Evolutionary conservation across 768 basidiomycete genomes (phyloP).

Genomic region (Rhizopogon sp.): DNA sequence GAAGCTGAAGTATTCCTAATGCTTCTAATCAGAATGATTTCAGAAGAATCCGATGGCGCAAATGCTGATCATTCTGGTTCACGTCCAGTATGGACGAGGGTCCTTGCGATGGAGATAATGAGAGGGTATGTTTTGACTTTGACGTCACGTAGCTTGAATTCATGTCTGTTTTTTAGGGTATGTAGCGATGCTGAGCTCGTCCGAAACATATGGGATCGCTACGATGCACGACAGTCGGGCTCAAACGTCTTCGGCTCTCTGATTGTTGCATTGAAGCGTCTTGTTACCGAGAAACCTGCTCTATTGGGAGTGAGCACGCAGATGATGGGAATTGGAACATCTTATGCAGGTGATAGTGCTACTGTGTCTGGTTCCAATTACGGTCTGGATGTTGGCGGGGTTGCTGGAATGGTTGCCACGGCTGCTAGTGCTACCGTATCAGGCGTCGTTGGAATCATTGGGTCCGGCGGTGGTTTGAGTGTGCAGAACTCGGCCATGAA

Average conservation of each 20-base stretch:
- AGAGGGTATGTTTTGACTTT: slow-evolving; percentile 51
- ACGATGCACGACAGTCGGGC: slow-evolving; percentile 56
- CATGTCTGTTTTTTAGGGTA: slow-evolving; percentile 35
- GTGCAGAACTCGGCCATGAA: slow-evolving; percentile 78
- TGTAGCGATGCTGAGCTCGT: slow-evolving; percentile 79
- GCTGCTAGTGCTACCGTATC: slow-evolving; percentile 81
- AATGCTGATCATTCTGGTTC: slow-evolving; percentile 20
- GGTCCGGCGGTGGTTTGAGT: slow-evolving; percentile 63
- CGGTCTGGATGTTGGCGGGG: slow-evolving; percentile 56
- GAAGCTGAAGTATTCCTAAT: slow-evolving; percentile 87
- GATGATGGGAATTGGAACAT: slow-evolving; percentile 76
- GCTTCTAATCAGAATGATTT: slow-evolving; percentile 60
- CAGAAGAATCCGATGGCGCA: slow-evolving; percentile 42
- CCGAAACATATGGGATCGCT: slow-evolving; percentile 73
- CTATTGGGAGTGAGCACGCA: slow-evolving; percentile 75
- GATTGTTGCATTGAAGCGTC: slow-evolving; percentile 77
- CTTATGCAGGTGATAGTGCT: slow-evolving; percentile 22
- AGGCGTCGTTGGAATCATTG: slow-evolving; percentile 85
- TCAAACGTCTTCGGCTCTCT: slow-evolving; percentile 75
- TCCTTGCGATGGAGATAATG: slow-evolving; percentile 89
- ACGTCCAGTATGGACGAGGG: slow-evolving; percentile 82
- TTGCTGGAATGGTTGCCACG: slow-evolving; percentile 80
- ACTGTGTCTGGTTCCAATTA: slow-evolving; percentile 32
- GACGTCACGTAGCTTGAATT: neutral
- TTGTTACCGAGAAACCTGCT: slow-evolving; percentile 85